Evolutionary conservation across 2,329 filamentous ascomycete genomes (phyloP).

Genomic region (Leptoxyphium fumago): DNA sequence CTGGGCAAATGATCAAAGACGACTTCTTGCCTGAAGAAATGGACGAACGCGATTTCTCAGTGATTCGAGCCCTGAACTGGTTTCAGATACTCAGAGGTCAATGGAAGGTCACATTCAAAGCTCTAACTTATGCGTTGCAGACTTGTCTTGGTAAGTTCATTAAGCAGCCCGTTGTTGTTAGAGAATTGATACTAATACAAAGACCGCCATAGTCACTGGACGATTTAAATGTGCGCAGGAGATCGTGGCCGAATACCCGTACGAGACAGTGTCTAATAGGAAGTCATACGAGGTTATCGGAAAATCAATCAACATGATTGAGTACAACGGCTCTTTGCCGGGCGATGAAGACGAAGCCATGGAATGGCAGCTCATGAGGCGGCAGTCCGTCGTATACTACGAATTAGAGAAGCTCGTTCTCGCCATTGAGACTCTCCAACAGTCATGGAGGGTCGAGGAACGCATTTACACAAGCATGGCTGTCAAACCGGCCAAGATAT

Average conservation of each 20-base stretch:
- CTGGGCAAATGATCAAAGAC: slow-evolving; percentile 49
- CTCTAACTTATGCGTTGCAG: slow-evolving; percentile 61
- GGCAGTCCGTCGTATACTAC: slow-evolving; percentile 23
- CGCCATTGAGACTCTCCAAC: slow-evolving; percentile 26
- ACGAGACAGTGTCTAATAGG: slow-evolving; percentile 29
- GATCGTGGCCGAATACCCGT: slow-evolving; percentile 36
- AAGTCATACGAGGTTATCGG: slow-evolving; percentile 28
- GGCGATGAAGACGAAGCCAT: slow-evolving; percentile 7
- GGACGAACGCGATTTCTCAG: slow-evolving; percentile 48
- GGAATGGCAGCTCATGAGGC: slow-evolving; percentile 10
- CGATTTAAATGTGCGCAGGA: slow-evolving; percentile 40
- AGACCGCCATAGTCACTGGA: slow-evolving; percentile 24
- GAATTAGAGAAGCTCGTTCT: slow-evolving; percentile 29
- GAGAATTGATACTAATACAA: slow-evolving; percentile 7
- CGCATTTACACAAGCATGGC: slow-evolving; percentile 17
- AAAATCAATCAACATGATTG: slow-evolving; percentile 24
- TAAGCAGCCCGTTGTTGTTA: background rate
- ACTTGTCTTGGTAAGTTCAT: slow-evolving; percentile 61
- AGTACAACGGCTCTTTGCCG: slow-evolving; percentile 7
- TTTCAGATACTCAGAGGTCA: slow-evolving; percentile 58
- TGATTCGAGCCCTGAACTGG: slow-evolving; percentile 78
- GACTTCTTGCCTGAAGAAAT: slow-evolving; percentile 50
- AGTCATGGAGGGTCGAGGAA: slow-evolving; percentile 28
- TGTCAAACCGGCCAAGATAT: slow-evolving; percentile 9
- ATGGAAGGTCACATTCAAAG: slow-evolving; percentile 54